Conservation (phyloP, 306 rosid genomes). For the Sindora glabra region DNA sequence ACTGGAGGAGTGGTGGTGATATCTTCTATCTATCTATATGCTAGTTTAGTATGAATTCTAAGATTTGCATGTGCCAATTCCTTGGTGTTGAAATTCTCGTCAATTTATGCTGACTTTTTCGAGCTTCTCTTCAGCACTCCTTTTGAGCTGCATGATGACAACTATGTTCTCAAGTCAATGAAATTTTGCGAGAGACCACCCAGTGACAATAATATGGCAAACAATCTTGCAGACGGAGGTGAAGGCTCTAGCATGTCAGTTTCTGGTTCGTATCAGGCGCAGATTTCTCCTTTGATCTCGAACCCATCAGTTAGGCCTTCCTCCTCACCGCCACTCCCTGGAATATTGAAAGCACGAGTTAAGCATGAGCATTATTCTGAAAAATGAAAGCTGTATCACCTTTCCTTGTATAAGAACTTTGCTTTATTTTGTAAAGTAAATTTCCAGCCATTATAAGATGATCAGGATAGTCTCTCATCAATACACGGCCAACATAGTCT, state of each 20-base stretch:
- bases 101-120: constrained; percentile 5
- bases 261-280: constrained; percentile 59
- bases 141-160: constrained; percentile 95
- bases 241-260: constrained; percentile 72
- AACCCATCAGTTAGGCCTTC: constrained; percentile 55
- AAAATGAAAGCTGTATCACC: constrained; percentile 6
- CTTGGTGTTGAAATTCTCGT: not conserved
- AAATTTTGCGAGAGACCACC: constrained; percentile 60
- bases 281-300: constrained; percentile 35
- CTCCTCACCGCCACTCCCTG: constrained; percentile 86
- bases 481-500: constrained; percentile 21
- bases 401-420: constrained; percentile 24
- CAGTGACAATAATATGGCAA: constrained; percentile 35
- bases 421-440: constrained; percentile 65
- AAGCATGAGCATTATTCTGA: constrained; percentile 68
- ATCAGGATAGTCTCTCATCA: constrained; percentile 12
- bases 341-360: constrained; percentile 85
- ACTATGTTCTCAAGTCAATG: constrained; percentile 88
- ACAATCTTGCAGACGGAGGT: constrained; percentile 50
- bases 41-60: no score
- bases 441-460: constrained; percentile 20
- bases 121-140: constrained; percentile 66
- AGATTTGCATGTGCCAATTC: no score
- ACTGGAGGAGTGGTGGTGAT: not conserved
- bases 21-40: no score